A percentile compares a stretch with the other conserved stretches of the same genome.
Conservation (phyloP, 179 eudicot species). For the Vitellaria paradoxa region DNA sequence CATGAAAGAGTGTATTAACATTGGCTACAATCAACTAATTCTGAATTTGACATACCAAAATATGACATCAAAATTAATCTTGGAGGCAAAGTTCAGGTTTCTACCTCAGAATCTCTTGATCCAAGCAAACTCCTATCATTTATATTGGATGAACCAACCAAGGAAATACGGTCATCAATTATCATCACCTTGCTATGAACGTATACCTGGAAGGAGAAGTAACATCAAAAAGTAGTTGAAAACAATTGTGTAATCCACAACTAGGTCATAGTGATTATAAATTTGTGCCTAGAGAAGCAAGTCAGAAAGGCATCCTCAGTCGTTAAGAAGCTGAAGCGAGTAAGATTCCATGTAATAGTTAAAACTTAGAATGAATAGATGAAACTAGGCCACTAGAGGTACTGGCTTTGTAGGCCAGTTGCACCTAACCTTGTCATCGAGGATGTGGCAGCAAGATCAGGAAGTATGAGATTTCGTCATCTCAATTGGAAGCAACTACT, state of each 20-base stretch:
- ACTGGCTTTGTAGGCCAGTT: conserved; percentile 3
- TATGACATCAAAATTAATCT: background rate
- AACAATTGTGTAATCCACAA: background rate
- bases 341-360: background rate
- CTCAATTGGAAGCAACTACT: background rate
- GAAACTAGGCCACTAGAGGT: background rate
- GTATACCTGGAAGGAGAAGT: conserved; percentile 60
- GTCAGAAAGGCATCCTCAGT: conserved; percentile 2
- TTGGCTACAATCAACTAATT: background rate
- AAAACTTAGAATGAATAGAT: background rate
- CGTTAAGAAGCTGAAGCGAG: background rate
- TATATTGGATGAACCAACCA: conserved; percentile 94
- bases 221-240: conserved; percentile 2
- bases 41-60: background rate
- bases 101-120: conserved; percentile 95
- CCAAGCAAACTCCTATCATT: conserved; percentile 98
- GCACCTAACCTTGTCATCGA: background rate
- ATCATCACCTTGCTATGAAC: conserved; percentile 99
- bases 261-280: background rate
- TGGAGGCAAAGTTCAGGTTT: conserved; percentile 1
- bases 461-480: background rate
- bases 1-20: background rate
- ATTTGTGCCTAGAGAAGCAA: background rate
- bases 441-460: background rate
- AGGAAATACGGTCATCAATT: conserved; percentile 67